phyloP scores from a whole-genome alignment of 768 basidiomycete species.

The Boletus subparvulus region DNA sequence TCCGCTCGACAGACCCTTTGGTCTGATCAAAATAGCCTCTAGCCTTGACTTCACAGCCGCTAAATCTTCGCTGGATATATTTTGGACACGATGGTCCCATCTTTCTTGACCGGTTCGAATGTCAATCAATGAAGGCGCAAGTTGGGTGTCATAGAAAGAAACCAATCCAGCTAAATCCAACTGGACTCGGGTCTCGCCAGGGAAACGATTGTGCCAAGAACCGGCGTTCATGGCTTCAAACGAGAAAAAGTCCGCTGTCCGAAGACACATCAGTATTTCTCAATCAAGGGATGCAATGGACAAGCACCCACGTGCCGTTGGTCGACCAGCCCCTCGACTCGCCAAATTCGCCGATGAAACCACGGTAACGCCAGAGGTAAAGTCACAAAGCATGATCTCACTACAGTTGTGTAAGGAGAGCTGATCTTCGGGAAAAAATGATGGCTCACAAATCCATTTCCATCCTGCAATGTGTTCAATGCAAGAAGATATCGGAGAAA shows the following conservation, averaged over 20 bases:
- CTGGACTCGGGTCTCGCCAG: conserved; percentile 36
- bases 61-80: conserved; percentile 28
- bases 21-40: conserved; percentile 4
- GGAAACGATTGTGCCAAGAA: conserved; percentile 36
- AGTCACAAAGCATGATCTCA: conserved; percentile 39
- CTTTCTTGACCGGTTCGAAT: conserved; percentile 26
- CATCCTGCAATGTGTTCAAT: conserved; percentile 20
- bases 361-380: conserved; percentile 28
- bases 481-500: neutral
- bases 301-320: neutral
- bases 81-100: conserved; percentile 31
- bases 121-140: conserved; percentile 31
- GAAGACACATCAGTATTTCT: neutral
- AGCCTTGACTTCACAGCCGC: conserved; percentile 3
- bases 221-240: conserved; percentile 19
- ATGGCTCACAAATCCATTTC: conserved; percentile 33
- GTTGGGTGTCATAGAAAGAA: conserved; percentile 38
- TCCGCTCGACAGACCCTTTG: conserved; percentile 23
- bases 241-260: neutral
- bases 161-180: conserved; percentile 35
- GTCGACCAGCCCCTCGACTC: fast-evolving
- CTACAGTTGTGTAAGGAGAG: conserved; percentile 15
- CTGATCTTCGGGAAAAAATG: neutral
- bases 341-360: conserved; percentile 21
- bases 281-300: neutral